phyloP scores from a whole-genome alignment of 495 filamentous ascomycete genomes.

The Bacidia gigantensis region DNA sequence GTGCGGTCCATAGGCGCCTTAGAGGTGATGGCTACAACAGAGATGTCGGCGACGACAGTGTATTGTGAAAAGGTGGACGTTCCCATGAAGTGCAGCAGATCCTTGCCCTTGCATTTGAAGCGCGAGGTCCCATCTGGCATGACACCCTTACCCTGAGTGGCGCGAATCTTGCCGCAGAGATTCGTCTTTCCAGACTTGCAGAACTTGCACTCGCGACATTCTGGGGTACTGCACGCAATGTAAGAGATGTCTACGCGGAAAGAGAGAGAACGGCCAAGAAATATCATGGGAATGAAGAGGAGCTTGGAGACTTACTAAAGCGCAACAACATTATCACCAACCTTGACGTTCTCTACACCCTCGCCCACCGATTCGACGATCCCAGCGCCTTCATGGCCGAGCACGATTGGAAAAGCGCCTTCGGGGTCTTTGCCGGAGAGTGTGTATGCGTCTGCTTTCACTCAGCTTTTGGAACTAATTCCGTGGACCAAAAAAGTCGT shows the following conservation, averaged over 20 bases:
- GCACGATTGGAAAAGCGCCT: conserved; percentile 90
- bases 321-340: conserved; percentile 84
- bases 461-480: conserved; percentile 4
- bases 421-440: conserved; percentile 96
- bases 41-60: conserved; percentile 97
- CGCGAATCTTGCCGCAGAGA: conserved; percentile 97
- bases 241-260: not conserved
- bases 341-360: conserved; percentile 85
- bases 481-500: conserved; percentile 13
- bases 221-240: conserved; percentile 56
- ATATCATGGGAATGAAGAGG: not conserved
- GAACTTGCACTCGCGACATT: conserved; percentile 97
- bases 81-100: conserved; percentile 97
- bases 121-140: conserved; percentile 97
- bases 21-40: conserved; percentile 80
- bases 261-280: not conserved
- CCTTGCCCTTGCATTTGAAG: conserved; percentile 86
- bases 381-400: conserved; percentile 94
- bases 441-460: conserved; percentile 75
- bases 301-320: conserved; percentile 56
- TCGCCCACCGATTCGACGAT: conserved; percentile 95
- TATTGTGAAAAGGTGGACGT: conserved; percentile 98
- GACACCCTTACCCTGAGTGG: conserved; percentile 87
- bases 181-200: conserved; percentile 99
- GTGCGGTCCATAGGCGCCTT: conserved; percentile 93